These are phyloP conservation scores for Cladosporium oxysporum DNA, from an alignment of 2,329 filamentous ascomycete genomes.

Conservation along the genomic window DNA sequence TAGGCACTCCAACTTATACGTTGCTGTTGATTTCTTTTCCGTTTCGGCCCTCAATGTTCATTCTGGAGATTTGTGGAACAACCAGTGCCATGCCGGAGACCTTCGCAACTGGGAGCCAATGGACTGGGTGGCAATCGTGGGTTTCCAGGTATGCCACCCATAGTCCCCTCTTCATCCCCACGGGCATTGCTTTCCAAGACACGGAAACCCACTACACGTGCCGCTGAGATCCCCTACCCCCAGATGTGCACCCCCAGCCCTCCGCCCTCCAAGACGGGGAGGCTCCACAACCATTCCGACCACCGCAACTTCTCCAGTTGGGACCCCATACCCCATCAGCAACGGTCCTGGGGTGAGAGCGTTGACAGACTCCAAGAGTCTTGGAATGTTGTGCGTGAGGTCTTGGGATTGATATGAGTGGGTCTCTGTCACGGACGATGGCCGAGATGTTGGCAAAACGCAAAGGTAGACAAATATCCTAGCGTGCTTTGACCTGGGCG, in stretches of 20 bases:
- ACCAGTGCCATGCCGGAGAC: slow-evolving; percentile 8
- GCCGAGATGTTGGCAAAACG: not conserved
- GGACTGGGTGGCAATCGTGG: not conserved
- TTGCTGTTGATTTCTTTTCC: not conserved
- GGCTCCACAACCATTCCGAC: not conserved
- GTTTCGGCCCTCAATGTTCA: not conserved
- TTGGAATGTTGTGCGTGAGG: not conserved
- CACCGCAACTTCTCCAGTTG: slow-evolving; percentile 6
- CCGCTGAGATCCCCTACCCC: not conserved
- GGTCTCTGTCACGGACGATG: not conserved
- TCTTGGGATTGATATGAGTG: not conserved
- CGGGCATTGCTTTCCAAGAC: not conserved
- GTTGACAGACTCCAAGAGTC: not conserved
- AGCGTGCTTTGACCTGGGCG: not conserved
- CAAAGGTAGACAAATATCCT: not conserved
- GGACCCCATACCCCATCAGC: not conserved
- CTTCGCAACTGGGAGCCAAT: slow-evolving; percentile 4
- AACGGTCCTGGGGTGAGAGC: not conserved
- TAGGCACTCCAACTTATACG: not conserved
- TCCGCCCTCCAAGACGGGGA: slow-evolving; percentile 2
- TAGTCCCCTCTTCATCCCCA: not conserved
- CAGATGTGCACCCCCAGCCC: slow-evolving; percentile 3
- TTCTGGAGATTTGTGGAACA: not conserved
- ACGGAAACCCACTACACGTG: not conserved
- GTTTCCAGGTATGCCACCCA: not conserved